phyloP scores from a whole-genome alignment of 2,329 filamentous ascomycete genomes.

The Apiospora pterosperma region DNA sequence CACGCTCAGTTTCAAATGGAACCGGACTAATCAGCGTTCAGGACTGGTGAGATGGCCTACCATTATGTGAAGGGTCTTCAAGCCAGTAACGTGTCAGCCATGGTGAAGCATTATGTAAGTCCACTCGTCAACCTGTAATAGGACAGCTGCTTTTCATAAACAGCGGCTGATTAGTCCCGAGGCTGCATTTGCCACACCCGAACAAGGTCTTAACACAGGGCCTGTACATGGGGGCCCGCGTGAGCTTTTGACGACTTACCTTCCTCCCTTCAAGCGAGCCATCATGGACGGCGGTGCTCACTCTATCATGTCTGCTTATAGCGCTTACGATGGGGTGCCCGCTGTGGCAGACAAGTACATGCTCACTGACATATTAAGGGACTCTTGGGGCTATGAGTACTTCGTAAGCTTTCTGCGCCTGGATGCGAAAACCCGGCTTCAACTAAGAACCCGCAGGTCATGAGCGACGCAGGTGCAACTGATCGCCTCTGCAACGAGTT shows the following conservation, averaged over 20 bases:
- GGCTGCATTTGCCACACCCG: slow-evolving; percentile 62
- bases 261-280: slow-evolving; percentile 63
- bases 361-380: slow-evolving; percentile 65
- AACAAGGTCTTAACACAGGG: slow-evolving; percentile 70
- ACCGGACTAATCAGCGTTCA: slow-evolving; percentile 15
- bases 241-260: slow-evolving; percentile 51
- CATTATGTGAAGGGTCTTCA: slow-evolving; percentile 57
- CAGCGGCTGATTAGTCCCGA: slow-evolving; percentile 13
- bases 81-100: slow-evolving; percentile 62
- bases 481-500: slow-evolving; percentile 65
- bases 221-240: slow-evolving; percentile 52
- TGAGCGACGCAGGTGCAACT: slow-evolving; percentile 66
- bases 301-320: slow-evolving; percentile 72
- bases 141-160: not conserved
- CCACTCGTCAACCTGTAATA: slow-evolving; percentile 20
- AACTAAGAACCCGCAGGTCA: slow-evolving; percentile 31
- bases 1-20: not conserved
- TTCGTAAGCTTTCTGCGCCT: slow-evolving; percentile 43
- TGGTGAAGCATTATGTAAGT: slow-evolving; percentile 67
- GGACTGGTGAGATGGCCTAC: slow-evolving; percentile 63
- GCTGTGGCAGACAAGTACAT: slow-evolving; percentile 62
- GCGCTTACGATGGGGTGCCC: slow-evolving; percentile 70
- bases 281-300: slow-evolving; percentile 68
- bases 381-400: slow-evolving; percentile 72
- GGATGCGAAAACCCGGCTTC: not conserved